These are phyloP conservation scores for Venturia nashicola DNA, from an alignment of 2,329 filamentous ascomycete species.

Conservation along the genomic window DNA sequence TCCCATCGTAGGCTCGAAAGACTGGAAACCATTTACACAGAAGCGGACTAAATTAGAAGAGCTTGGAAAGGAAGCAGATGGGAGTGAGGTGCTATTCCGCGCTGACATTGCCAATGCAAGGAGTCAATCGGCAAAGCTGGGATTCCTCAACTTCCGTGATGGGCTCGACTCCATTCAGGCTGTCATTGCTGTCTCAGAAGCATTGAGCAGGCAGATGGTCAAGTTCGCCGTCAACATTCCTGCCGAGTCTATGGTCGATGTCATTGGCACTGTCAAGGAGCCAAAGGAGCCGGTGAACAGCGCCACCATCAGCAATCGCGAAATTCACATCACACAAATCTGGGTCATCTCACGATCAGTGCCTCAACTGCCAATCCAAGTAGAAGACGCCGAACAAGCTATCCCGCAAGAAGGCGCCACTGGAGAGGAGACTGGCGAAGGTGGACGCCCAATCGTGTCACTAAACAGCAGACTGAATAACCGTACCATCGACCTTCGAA, in stretches of 20 bases:
- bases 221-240: constrained; percentile 72
- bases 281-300: constrained; percentile 82
- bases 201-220: constrained; percentile 75
- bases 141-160: constrained; percentile 75
- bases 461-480: constrained; percentile 83
- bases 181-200: constrained; percentile 52
- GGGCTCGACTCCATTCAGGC: constrained; percentile 70
- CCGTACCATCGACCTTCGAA: constrained; percentile 82
- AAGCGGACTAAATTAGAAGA: constrained; percentile 48
- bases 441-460: constrained; percentile 56
- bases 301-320: constrained; percentile 64
- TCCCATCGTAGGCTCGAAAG: constrained; percentile 43
- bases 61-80: constrained; percentile 44
- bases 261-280: constrained; percentile 71
- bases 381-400: constrained; percentile 39
- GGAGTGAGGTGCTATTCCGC: constrained; percentile 53
- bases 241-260: constrained; percentile 68
- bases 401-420: constrained; percentile 35
- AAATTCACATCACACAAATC: constrained; percentile 80
- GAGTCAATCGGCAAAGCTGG: constrained; percentile 81
- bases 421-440: constrained; percentile 38
- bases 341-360: constrained; percentile 61
- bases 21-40: constrained; percentile 38
- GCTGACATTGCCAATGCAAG: constrained; percentile 80
- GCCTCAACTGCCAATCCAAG: constrained; percentile 47